Percentiles rank a stretch among this genome's conserved stretches.
Conservation (phyloP, 805 yeast genomes). For the Metschnikowia aberdeeniae region DNA sequence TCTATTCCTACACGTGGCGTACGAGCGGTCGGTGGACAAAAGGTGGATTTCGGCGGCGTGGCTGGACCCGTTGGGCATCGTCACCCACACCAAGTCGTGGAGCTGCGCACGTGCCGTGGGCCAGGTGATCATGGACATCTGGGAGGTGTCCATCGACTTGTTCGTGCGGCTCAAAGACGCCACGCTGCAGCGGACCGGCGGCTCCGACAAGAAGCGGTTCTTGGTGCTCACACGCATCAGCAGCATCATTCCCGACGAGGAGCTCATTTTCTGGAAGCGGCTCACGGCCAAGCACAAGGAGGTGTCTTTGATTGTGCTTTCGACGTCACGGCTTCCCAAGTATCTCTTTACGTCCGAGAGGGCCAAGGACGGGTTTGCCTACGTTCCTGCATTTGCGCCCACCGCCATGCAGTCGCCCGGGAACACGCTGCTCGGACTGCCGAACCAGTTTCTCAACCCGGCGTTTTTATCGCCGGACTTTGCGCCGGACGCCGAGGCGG, state of each 20-base stretch:
- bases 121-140: conserved; percentile 60
- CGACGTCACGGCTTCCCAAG: conserved; percentile 60
- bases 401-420: conserved; percentile 12
- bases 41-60: conserved; percentile 86
- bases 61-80: conserved; percentile 78
- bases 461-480: conserved; percentile 33
- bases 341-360: conserved; percentile 25
- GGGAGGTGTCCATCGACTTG: conserved; percentile 52
- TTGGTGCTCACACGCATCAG: conserved; percentile 66
- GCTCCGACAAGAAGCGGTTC: conserved; percentile 51
- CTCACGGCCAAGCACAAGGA: conserved; percentile 55
- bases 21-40: conserved; percentile 74
- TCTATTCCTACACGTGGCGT: conserved; percentile 77
- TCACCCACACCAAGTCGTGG: conserved; percentile 65
- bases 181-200: conserved; percentile 26
- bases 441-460: conserved; percentile 33
- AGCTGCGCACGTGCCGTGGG: conserved; percentile 38
- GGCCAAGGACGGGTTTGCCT: conserved; percentile 5
- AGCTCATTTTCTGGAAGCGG: conserved; percentile 73
- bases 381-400: background rate
- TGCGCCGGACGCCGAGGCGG: conserved; percentile 17
- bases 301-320: conserved; percentile 62
- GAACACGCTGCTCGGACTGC: conserved; percentile 32
- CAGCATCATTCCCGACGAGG: conserved; percentile 78
- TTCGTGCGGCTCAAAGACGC: conserved; percentile 35